Conservation (phyloP, 2,329 filamentous ascomycete species). For the Neoascochyta sp. region DNA sequence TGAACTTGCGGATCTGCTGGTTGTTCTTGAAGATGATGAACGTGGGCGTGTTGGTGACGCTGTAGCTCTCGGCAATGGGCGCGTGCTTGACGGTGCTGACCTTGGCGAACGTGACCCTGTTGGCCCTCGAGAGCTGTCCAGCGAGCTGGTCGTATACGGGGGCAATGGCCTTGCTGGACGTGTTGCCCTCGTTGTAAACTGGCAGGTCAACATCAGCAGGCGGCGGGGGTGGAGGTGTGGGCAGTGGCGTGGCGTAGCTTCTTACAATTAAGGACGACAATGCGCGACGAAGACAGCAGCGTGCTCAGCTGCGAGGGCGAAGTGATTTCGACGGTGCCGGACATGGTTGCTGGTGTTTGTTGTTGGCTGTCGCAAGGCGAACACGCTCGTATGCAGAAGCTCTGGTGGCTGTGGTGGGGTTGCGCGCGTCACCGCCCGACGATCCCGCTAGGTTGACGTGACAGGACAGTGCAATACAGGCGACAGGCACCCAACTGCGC, state of each 20-base stretch:
- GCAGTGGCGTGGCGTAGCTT: constrained; percentile 26
- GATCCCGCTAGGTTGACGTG: too few species aligned
- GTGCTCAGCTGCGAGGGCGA: constrained; percentile 41
- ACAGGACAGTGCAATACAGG: too few species aligned
- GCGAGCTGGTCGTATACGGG: constrained; percentile 79
- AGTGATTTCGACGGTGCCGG: constrained; percentile 43
- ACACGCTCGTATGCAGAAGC: too few species aligned
- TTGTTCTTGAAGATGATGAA: constrained; percentile 77
- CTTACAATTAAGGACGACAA: constrained; percentile 89
- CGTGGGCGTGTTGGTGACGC: constrained; percentile 77
- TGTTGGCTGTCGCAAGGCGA: constrained; percentile 9
- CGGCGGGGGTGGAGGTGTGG: constrained; percentile 13
- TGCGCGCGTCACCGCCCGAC: too few species aligned
- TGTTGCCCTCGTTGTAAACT: constrained; percentile 90
- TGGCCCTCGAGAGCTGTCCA: constrained; percentile 63
- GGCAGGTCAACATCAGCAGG: constrained; percentile 19
- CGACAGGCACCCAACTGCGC: too few species aligned
- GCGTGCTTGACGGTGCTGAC: constrained; percentile 76
- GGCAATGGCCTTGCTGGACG: constrained; percentile 77
- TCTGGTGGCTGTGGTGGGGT: too few species aligned
- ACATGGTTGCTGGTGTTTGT: constrained; percentile 36
- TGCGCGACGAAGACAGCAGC: constrained; percentile 68
- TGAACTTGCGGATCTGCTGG: constrained; percentile 62
- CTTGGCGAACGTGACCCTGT: constrained; percentile 78
- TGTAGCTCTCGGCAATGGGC: constrained; percentile 69